Percentiles rank a stretch among this genome's conserved stretches.
These are phyloP conservation scores for Heterobasidion irregulare DNA, from an alignment of 1,284 basidiomycete species.

Conservation along the genomic window DNA sequence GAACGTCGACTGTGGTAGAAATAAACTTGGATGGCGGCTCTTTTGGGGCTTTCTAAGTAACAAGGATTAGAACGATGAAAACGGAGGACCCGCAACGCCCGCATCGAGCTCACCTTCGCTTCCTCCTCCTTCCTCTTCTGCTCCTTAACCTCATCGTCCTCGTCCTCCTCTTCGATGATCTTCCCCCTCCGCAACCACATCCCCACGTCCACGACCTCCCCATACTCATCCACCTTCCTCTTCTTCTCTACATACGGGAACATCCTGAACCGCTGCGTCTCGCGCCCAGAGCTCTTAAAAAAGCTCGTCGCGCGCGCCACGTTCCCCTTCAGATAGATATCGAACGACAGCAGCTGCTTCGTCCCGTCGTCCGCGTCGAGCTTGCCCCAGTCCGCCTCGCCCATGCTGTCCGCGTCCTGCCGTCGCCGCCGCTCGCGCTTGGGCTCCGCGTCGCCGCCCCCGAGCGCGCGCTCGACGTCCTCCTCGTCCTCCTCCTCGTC, in stretches of 20 bases:
- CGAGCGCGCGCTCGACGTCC: conserved; percentile 54
- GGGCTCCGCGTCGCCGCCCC: conserved; percentile 41
- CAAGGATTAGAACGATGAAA: neutral
- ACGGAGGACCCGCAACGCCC: neutral
- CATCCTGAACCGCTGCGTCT: conserved; percentile 84
- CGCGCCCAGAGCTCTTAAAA: conserved; percentile 68
- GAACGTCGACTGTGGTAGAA: conserved; percentile 64
- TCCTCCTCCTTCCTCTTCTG: conserved; percentile 77
- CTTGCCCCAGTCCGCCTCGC: conserved; percentile 43
- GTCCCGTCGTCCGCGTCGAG: conserved; percentile 61
- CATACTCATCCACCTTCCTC: conserved; percentile 89
- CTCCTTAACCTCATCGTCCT: conserved; percentile 75
- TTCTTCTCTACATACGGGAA: conserved; percentile 96
- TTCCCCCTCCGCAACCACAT: conserved; percentile 90
- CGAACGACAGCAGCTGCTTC: conserved; percentile 78
- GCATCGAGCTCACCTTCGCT: conserved; percentile 44
- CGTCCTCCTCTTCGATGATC: conserved; percentile 81
- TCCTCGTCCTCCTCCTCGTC: conserved; percentile 64
- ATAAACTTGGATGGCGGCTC: conserved; percentile 93
- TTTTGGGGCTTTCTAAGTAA: conserved; percentile 51
- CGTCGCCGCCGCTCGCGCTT: conserved; percentile 30
- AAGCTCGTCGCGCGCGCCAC: conserved; percentile 77
- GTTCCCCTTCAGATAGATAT: conserved; percentile 95
- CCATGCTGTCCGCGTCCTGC: conserved; percentile 24
- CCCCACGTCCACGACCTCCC: conserved; percentile 89